Percentiles rank a stretch among this genome's conserved stretches.
phyloP scores from a whole-genome alignment of 2,329 filamentous ascomycete species.

The Beauveria sp. region DNA sequence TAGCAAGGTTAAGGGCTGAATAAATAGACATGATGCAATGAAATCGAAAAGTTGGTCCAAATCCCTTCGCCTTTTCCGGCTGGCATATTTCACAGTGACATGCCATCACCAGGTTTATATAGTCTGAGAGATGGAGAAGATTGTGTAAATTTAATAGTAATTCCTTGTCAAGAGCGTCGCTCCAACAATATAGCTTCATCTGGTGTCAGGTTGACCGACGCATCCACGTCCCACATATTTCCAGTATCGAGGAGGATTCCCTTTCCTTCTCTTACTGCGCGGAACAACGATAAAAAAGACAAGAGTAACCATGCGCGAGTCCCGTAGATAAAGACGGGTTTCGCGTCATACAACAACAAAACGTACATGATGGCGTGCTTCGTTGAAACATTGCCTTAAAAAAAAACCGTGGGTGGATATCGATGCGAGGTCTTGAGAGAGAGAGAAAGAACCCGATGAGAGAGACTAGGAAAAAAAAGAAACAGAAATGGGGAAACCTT shows the following conservation, averaged over 20 bases:
- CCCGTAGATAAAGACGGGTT: background rate
- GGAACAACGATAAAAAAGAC: background rate
- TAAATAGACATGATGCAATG: background rate
- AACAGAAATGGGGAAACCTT: background rate
- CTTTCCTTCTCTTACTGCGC: background rate
- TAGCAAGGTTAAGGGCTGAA: background rate
- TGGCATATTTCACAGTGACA: too few relatives aligned
- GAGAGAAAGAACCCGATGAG: background rate
- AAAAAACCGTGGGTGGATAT: background rate
- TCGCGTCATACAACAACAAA: background rate
- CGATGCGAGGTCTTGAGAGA: background rate
- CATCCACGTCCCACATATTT: background rate
- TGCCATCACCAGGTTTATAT: too few relatives aligned
- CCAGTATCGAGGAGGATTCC: background rate
- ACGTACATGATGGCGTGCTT: constrained; percentile 1
- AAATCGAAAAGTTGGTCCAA: too few relatives aligned
- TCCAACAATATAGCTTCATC: background rate
- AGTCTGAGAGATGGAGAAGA: too few relatives aligned
- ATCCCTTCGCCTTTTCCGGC: too few relatives aligned
- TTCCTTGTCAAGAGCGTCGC: too few relatives aligned
- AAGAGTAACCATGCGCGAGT: background rate
- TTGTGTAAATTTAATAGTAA: too few relatives aligned
- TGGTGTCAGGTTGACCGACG: background rate
- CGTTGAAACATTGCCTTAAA: background rate
- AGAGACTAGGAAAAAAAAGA: background rate